Conservation (phyloP, 192 early-diverging fungal genomes). For the Coemansia sp. region DNA sequence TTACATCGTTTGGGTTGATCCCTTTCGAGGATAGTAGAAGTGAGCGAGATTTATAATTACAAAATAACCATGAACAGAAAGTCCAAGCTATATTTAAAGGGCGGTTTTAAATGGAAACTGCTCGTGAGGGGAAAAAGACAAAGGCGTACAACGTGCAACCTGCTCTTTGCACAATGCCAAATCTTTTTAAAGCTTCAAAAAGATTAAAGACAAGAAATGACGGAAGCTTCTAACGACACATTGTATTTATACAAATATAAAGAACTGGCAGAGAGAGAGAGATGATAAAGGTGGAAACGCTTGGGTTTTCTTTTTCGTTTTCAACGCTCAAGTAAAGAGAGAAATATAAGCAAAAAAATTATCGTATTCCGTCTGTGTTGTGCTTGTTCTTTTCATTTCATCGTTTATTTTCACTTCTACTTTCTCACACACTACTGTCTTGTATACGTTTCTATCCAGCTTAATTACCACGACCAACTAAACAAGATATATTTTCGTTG, state of each 20-base stretch:
- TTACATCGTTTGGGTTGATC: not conserved
- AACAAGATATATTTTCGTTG: not conserved
- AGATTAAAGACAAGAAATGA: not conserved
- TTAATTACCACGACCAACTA: conserved; percentile 3
- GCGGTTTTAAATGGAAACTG: not conserved
- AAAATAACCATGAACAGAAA: not conserved
- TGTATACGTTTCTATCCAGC: not conserved
- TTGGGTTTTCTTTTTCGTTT: not conserved
- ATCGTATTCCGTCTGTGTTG: not conserved
- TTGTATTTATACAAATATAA: not conserved
- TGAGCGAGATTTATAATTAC: not conserved
- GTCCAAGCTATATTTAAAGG: not conserved
- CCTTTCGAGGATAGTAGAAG: no score
- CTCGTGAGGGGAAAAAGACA: not conserved
- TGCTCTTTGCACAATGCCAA: not conserved
- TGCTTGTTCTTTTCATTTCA: not conserved
- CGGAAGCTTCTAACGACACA: not conserved
- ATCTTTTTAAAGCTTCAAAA: conserved; percentile 3
- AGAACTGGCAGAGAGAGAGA: not conserved
- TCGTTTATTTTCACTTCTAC: not conserved
- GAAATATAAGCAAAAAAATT: not conserved
- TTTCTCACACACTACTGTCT: not conserved
- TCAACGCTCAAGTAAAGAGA: not conserved
- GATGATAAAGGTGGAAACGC: not conserved
- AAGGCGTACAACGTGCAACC: not conserved